A percentile compares a stretch with the other conserved stretches of the same genome.
Conservation (phyloP, 352 stramenopile genomes). For the Pythium brachiatum region DNA sequence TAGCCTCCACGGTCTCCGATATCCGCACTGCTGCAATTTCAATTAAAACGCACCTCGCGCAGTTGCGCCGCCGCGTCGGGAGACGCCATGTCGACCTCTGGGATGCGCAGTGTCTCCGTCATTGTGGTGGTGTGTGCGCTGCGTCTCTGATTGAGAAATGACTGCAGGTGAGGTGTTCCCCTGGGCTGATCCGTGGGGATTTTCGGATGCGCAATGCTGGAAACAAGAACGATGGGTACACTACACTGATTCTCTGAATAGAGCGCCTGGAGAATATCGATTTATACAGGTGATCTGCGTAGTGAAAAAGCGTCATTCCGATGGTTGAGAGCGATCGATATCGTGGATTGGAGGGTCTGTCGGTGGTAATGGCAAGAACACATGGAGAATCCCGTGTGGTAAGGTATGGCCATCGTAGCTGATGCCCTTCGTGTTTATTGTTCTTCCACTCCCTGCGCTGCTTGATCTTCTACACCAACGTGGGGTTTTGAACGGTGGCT, state of each 20-base stretch:
- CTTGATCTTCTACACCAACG: too few species aligned
- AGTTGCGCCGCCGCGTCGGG: constrained; percentile 44
- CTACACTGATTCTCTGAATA: neutral
- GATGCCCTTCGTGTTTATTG: too few species aligned
- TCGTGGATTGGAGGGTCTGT: too few species aligned
- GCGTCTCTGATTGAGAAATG: neutral
- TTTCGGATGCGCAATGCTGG: neutral
- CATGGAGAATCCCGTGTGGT: too few species aligned
- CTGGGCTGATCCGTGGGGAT: neutral
- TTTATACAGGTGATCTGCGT: neutral
- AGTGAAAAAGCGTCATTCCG: neutral
- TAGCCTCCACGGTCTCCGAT: constrained; percentile 2
- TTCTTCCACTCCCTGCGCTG: too few species aligned
- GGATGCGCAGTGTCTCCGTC: constrained; percentile 30
- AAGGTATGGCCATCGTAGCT: too few species aligned
- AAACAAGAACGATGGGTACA: neutral
- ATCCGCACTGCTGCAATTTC: too few species aligned
- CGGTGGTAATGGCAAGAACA: too few species aligned
- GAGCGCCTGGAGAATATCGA: neutral
- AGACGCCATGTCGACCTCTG: constrained; percentile 50
- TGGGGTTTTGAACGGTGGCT: too few species aligned
- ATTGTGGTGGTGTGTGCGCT: neutral
- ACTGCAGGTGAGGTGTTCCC: too few species aligned
- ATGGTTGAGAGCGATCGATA: too few species aligned
- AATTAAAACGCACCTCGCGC: constrained; percentile 22